Evolutionary conservation across 2,329 filamentous ascomycete genomes (phyloP), one percentile per base, ranked within the genome.

Genomic region (Boeremia lycopersici): DNA sequence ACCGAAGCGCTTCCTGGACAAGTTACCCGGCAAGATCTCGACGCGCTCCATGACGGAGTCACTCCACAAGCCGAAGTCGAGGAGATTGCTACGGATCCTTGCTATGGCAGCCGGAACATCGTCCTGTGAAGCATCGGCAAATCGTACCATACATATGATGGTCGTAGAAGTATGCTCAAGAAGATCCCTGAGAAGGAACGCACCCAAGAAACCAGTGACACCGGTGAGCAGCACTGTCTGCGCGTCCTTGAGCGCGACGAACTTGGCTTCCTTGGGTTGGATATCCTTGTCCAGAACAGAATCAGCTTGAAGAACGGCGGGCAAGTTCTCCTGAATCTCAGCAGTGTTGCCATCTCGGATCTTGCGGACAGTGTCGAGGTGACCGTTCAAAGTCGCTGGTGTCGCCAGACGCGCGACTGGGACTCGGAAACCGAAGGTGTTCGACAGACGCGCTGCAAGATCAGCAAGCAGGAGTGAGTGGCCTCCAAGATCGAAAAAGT

Each of bases 401-500:
- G 88, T 88, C 1, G 88, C 89, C 12, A 93, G 83, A 38, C 87
- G 86, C 46, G 83, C 84, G 15, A 93, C 81, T 2, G 89, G 87
- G 1, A 93, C 84, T 0, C 86, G 83, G 70, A 93, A 89, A 4
- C 89, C 89, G 65, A 91, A 91, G 0, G 82, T 82, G 54, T 84
- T 84, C 0, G 88, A 86, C 12, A 93, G 72, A 30, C 86, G 84
- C 25, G 86, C 86, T n/a, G 89, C 86, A 25, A 93, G 81, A 56
- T 91, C 88, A 0, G 90, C 90, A n/a, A 93, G 82, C 2, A 86
- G 86, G 48, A 93, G 77, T 0, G 89, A 92, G 73, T 93, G 90
- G 0, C 90, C 90, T 31, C 90, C 90, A 1, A 93, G 78, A 56
- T 93, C 90, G 69, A 93, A 93, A 74, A 93, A 93, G 71, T 87